Evolutionary conservation across 2,329 filamentous ascomycete species (phyloP), one percentile per base, ranked within the genome.

Genomic region (Pyricularia pennisetigena): DNA sequence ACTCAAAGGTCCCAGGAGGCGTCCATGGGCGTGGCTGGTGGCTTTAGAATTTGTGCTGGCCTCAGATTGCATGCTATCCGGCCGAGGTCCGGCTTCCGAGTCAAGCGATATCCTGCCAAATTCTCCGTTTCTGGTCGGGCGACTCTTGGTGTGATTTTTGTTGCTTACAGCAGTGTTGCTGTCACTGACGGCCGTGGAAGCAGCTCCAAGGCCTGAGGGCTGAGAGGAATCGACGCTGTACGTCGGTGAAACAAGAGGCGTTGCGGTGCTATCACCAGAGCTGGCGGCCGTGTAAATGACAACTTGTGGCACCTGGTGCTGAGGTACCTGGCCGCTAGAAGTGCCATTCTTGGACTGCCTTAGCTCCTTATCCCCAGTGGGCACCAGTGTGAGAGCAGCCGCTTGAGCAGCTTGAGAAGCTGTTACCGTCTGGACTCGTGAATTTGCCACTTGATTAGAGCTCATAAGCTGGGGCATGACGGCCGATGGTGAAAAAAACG

Each of bases 1-100:
- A 68, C n/a, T 64, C 57, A 67, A 30, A n/a, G 66, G 66, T 20
- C 30, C 66, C 2, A 63, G 32, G 57, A 67, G 29, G 16, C 66
- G 66, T 12, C 54, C 26, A 20, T 57, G 26, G 26, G 26, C 28
- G 23, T 28, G 54, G 28, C 66, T n/a, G 23, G 3, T 20, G 9
- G 29, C n/a, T 10, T 29, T 35, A 1, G 66, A 67, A 20, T 62
- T 20, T n/a, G 8, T 24, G 5, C 66, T 62, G 28, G 66, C 7
- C n/a, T 28, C 35, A n/a, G 66, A 67, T 29, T 10, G 66, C 16
- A 24, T 16, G 12, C 54, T 41, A 57, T 24, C 29, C 12, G 14
- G 7, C 12, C n/a, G 20, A 9, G 20, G 54, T 28, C 7, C 20
- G 28, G 26, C 28, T 12, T 26, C 29, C 20, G 57, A 67, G 54